A percentile compares a stretch with the other conserved stretches of the same genome.
These are phyloP conservation scores for Trifolium subterraneum DNA, from an alignment of 306 rosid species.

Conservation along the genomic window DNA sequence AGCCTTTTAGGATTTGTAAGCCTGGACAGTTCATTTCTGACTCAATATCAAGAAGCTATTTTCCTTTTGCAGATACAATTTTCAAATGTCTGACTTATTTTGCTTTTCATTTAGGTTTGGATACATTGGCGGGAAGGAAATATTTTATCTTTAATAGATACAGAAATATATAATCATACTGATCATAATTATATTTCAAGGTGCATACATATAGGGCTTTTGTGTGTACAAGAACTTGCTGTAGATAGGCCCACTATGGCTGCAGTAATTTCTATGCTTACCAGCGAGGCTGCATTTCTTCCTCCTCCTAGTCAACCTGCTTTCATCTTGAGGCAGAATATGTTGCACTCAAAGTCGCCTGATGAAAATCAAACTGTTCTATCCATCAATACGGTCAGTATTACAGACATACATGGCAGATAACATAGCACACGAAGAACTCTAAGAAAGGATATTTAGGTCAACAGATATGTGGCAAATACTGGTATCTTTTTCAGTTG, in stretches of 20 bases:
- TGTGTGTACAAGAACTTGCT: constrained; percentile 36
- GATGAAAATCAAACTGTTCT: background rate
- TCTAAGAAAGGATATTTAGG: no score
- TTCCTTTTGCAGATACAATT: background rate
- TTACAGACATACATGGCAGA: constrained; percentile 31
- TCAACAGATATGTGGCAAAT: no score
- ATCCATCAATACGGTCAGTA: background rate
- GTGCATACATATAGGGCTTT: constrained; percentile 33
- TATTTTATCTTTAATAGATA: constrained; percentile 5
- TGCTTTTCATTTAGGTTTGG: constrained; percentile 37
- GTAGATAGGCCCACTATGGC: constrained; percentile 32
- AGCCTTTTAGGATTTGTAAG: constrained; percentile 43
- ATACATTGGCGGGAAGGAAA: constrained; percentile 13
- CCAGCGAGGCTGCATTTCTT: constrained; percentile 14
- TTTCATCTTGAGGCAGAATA: constrained; percentile 2
- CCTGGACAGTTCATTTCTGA: background rate
- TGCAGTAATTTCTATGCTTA: constrained; percentile 32
- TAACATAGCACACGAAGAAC: constrained; percentile 2
- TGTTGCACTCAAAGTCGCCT: background rate
- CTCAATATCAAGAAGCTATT: background rate
- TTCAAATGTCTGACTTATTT: background rate
- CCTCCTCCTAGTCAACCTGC: constrained; percentile 28
- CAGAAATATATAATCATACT: background rate
- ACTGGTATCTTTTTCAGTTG: no score
- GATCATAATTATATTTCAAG: background rate